Base-by-base conservation (phyloP, 768 basidiomycete species). In the Leccinum variicolor region DNA sequence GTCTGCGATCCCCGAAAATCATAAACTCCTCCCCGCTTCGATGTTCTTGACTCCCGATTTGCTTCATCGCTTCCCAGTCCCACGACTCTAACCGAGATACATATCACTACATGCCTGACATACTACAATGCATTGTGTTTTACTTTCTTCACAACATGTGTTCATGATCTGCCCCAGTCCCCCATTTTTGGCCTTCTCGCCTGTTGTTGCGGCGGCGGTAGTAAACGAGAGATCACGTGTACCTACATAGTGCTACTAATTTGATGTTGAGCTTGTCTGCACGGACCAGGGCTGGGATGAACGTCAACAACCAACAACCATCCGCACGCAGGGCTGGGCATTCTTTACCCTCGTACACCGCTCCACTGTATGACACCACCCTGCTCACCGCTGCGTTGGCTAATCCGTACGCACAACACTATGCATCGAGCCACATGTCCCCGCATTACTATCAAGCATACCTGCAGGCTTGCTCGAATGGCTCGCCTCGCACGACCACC, bases 401-500 rank as follows among this genome's bases (percentile, higher is more conserved):
- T 17, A 73, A 74, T 28, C 70, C 70, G 17, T 72, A 72, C 46
- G 61, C 64, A 4, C 71, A 66, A 54, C 53, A 62, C 21, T 49
- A 66, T 66, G 66, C 68, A 56, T 69, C 69, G 34, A 53, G 66
- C n/a, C 66, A 70, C 50, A 51, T 65, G 48, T 80, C 81, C 39
- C 70, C 77, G 17, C 83, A 85, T 64, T 84, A 85, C 74, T 77
- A 78, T 21, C 83, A 84, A 62, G 83, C 82, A 23, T 83, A 83
- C 62, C 56, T 73, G 60, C 80, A 80, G 61, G 69, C 62, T 47
- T 62, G 50, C 36, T 43, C 62, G 17, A 62, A 63, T 47, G 28
- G 29, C 28, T 57, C 60, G 23, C 59, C 71, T 26, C 53, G 61
- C 11, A 69, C 66, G 2, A 74, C 68, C 50, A 29, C 69, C 10